Base-by-base conservation (phyloP, 2,329 filamentous ascomycete species). In the Elsinoe fawcettii region DNA sequence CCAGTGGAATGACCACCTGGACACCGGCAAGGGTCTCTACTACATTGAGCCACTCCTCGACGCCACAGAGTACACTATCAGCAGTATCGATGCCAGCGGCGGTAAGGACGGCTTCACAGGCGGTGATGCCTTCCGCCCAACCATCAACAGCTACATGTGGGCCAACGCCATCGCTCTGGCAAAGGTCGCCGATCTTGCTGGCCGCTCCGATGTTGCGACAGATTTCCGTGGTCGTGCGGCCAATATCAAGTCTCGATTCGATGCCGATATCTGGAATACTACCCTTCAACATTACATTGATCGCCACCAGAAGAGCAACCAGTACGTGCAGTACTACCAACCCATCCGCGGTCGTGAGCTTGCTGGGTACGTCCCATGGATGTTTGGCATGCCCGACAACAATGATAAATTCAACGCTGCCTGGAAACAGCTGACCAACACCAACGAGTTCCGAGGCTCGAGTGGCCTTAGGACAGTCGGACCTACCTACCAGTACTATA, bases 1-100 rank as follows among this genome's bases (percentile, higher is more conserved):
- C 7, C 65, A 68, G n/a, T 73, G 71, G 66, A 62, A 65, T 2
- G 74, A 75, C 51, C 67, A 69, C 2, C 71, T 69, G 27, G 72
- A 75, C 54, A 61, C 63, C 0, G 63, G 63, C n/a, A 74, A 75
- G 58, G 67, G 66, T 0, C 61, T 76, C 5, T 76, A 74, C 60
- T 75, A 68, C 62, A 68, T 75, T 5, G 72, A 75, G 53, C 73
- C 74, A 0, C 58, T 76, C 1, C 68, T 68, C 0, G 74, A 76
- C 61, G 73, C 74, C 0, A 75, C 73, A 0, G 74, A 76, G 58
- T 76, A 76, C 59, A 76, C 73, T 1, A 75, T 75, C 46, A 69
- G 71, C 0, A 73, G 69, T 41, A 75, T 75, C 56, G 73, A 75
- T 57, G 71, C 74, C 0, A 70, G 66, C 0, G 66, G 68, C n/a